phyloP scores from a whole-genome alignment of 805 yeast genomes.

The Lachancea thermotolerans region DNA sequence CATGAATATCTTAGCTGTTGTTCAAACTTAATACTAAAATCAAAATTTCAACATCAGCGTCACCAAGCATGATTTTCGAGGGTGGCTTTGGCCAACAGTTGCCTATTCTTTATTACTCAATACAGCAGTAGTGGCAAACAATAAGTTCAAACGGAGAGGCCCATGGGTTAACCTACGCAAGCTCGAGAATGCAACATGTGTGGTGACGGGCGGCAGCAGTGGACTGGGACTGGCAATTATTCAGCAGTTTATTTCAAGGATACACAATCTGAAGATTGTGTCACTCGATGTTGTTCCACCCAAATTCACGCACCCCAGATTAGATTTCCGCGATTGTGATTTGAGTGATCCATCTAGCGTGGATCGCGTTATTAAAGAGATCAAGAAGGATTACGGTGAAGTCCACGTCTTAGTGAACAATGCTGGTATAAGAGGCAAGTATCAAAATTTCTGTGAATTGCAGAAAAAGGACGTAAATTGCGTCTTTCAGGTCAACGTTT shows the following conservation, averaged over 20 bases:
- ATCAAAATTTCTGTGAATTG: conserved; percentile 42
- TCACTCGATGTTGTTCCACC: conserved; percentile 19
- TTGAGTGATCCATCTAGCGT: conserved; percentile 47
- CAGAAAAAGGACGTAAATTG: conserved; percentile 47
- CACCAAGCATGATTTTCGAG: neutral
- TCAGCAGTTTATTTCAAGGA: conserved; percentile 13
- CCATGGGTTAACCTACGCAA: conserved; percentile 2
- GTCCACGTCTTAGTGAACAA: conserved; percentile 71
- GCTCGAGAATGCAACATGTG: neutral
- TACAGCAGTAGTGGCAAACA: neutral
- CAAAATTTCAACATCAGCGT: too few relatives aligned
- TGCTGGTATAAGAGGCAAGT: conserved; percentile 66
- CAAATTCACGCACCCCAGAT: conserved; percentile 18
- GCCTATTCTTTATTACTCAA: neutral
- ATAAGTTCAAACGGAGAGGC: conserved; percentile 3
- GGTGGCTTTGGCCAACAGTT: neutral
- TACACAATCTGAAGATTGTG: conserved; percentile 22
- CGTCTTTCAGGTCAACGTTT: conserved; percentile 56
- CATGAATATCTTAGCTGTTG: neutral
- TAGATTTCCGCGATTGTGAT: conserved; percentile 56
- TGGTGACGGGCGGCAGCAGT: conserved; percentile 36
- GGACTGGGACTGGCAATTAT: conserved; percentile 33
- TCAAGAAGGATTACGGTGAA: conserved; percentile 33
- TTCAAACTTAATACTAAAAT: too few relatives aligned
- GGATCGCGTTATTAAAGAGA: conserved; percentile 31